These are phyloP conservation scores for Spathaspora sp. DNA, from an alignment of 1,139 yeast species.

Conservation along the genomic window DNA sequence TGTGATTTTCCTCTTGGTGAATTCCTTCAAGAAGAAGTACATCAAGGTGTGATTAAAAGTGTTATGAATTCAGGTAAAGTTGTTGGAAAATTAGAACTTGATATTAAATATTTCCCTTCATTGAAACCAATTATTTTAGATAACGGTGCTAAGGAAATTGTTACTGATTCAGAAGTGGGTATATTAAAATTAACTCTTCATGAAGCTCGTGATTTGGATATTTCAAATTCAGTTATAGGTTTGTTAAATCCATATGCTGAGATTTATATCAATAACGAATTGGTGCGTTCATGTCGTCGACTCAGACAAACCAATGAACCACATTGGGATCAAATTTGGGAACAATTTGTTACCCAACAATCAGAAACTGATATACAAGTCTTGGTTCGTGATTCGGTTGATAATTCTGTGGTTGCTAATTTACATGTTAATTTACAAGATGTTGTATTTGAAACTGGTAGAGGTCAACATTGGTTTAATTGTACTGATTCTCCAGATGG, in stretches of 20 bases:
- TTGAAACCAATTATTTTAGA: conserved; percentile 45
- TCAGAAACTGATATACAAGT: conserved; percentile 54
- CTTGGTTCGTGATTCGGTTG: conserved; percentile 55
- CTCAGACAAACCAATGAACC: conserved; percentile 71
- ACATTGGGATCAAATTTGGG: conserved; percentile 63
- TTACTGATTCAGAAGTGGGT: conserved; percentile 64
- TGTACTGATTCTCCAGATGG: conserved; percentile 22
- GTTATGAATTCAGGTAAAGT: conserved; percentile 52
- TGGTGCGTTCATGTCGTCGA: conserved; percentile 55
- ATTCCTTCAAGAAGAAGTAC: conserved; percentile 53
- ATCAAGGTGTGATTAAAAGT: conserved; percentile 32
- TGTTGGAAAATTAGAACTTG: conserved; percentile 61
- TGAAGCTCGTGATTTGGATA: conserved; percentile 71
- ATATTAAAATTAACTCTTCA: conserved; percentile 69
- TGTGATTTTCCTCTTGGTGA: conserved; percentile 57
- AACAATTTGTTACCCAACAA: conserved; percentile 60
- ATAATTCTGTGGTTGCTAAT: conserved; percentile 50
- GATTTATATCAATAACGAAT: conserved; percentile 54
- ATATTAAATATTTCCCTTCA: conserved; percentile 64
- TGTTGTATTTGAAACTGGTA: conserved; percentile 50
- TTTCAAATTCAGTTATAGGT: conserved; percentile 64
- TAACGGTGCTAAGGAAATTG: conserved; percentile 51
- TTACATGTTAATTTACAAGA: conserved; percentile 56
- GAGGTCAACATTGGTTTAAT: conserved; percentile 52
- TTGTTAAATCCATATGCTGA: conserved; percentile 71